Evolutionary conservation across 306 rosid genomes (phyloP).

Genomic region (Vigna hirtella): DNA sequence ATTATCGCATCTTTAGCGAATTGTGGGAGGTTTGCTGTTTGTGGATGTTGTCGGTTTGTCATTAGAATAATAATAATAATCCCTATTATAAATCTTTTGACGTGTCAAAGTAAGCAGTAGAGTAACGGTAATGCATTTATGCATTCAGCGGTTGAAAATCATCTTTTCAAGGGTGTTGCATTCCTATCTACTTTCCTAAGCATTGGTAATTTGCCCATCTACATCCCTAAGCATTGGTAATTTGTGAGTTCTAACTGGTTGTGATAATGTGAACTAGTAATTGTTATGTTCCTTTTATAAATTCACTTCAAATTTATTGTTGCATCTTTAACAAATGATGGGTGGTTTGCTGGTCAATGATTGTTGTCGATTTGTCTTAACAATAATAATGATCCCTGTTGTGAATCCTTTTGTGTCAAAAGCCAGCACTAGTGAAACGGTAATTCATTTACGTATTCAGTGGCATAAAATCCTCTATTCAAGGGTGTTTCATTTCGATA

Average conservation of each 20-base stretch:
- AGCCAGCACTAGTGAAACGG: not conserved
- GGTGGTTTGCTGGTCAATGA: not conserved
- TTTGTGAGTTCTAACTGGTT: not conserved
- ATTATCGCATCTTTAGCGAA: not conserved
- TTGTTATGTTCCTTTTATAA: not conserved
- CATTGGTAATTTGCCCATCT: too few species aligned
- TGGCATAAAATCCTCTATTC: not conserved
- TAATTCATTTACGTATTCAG: not conserved
- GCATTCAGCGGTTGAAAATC: not conserved
- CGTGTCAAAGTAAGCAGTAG: not conserved
- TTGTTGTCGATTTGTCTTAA: not conserved
- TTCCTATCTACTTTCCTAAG: not conserved
- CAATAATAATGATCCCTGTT: not conserved
- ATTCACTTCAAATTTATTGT: not conserved
- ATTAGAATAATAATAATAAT: not conserved
- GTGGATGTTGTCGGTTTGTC: not conserved
- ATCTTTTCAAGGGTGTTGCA: not conserved
- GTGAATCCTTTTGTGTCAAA: not conserved
- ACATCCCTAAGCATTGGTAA: too few species aligned
- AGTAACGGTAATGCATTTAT: not conserved
- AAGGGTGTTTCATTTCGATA: not conserved
- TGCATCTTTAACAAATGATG: constrained; percentile 1
- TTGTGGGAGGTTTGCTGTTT: not conserved
- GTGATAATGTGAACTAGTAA: not conserved
- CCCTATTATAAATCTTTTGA: not conserved